Evolutionary conservation across 257 asterid genomes (phyloP).

Genomic region (Jacaranda copaia): DNA sequence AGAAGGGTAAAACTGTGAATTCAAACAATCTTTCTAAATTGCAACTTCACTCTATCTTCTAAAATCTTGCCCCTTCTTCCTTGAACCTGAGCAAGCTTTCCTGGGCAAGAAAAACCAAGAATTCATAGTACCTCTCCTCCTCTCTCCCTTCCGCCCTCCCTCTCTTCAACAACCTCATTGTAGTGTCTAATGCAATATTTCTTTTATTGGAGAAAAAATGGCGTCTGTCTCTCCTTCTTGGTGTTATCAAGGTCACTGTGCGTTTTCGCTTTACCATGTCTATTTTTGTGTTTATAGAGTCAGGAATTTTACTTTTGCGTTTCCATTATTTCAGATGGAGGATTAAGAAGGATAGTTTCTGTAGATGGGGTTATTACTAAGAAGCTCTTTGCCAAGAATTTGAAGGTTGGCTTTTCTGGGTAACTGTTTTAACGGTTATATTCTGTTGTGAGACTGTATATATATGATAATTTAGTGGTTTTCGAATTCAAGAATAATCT

Average conservation of each 20-base stretch:
- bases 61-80: background rate
- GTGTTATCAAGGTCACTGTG: conserved; percentile 53
- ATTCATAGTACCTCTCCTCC: background rate
- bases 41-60: conserved; percentile 31
- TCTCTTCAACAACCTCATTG: background rate
- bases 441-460: background rate
- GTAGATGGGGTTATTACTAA: conserved; percentile 40
- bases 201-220: conserved; percentile 35
- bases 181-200: background rate
- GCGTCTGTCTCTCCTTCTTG: conserved; percentile 52
- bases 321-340: conserved; percentile 46
- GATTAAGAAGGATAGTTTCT: conserved; percentile 44
- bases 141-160: background rate
- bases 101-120: conserved; percentile 7
- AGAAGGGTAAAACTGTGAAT: no score
- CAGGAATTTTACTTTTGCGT: background rate
- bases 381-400: conserved; percentile 18
- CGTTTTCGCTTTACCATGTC: background rate
- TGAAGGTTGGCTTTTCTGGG: conserved; percentile 39
- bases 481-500: conserved; percentile 8
- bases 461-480: background rate
- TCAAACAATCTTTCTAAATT: background rate
- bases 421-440: background rate
- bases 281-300: background rate
- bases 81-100: conserved; percentile 35